Evolutionary conservation across 2,329 filamentous ascomycete species (phyloP), one percentile per base, ranked within the genome.

Genomic region (Diaporthe batatas): DNA sequence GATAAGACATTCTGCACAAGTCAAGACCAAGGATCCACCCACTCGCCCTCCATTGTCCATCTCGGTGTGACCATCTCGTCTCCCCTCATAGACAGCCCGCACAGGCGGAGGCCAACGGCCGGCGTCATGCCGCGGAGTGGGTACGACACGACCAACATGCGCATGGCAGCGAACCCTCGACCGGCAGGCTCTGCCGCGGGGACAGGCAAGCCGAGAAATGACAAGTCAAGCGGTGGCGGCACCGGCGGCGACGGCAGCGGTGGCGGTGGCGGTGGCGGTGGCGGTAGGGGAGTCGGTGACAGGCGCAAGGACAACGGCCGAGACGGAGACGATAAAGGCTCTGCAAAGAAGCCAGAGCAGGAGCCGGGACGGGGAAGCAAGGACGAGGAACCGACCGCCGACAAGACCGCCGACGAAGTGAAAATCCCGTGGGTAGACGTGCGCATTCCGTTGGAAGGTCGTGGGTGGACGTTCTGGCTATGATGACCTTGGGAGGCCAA

Each of bases 381-480:
- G 32, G 42, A 65, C 34, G 42, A 6, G 29, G 44, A 6, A 53
- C 7, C 23, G 25, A 64, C 39, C 25, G n/a, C 39, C 8, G 25
- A 64, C 25, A 51, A 39, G 6, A 25, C 18, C 25, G 25, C 32
- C 5, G 57, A 59, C 8, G 29, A 59, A 5, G 25, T 18, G 39
- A 14, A 42, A 16, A 16, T 42, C 39, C 39, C 39, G 12, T 42
- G 39, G 39, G 18, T 18, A 18, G 39, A 47, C 18, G 44, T 67
- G 10, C 70, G 51, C 29, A 4, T 64, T 12, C 58, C 34, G 10
- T 18, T 65, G 11, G 57, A 25, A 25, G 72, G 70, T n/a, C 57
- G 65, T 2, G 72, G 70, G 2, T 72, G 72, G 72, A 72, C 73
- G 2, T 74, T 72, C 29, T 74, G 73, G 70, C 36, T 72, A n/a